A percentile compares a stretch with the other conserved stretches of the same genome.
Conservation (phyloP, 2,329 filamentous ascomycete species). For the Pseudogymnoascus sp. region DNA sequence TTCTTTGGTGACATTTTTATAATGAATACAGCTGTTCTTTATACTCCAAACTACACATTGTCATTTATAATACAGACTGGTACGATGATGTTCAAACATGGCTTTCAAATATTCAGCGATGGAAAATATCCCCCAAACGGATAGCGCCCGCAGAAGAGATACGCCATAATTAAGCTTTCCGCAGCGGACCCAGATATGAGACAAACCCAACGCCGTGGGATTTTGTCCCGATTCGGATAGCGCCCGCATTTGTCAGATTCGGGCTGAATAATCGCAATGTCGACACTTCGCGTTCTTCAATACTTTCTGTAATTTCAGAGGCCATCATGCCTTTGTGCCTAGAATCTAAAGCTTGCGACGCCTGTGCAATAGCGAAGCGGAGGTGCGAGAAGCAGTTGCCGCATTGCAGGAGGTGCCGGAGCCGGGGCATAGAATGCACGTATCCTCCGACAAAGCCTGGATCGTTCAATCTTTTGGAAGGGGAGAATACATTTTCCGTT, state of each 20-base stretch:
- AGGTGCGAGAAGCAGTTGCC: conserved; percentile 15
- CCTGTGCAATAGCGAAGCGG: conserved; percentile 15
- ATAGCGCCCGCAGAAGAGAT: not conserved
- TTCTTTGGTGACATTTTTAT: not conserved
- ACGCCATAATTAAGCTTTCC: not conserved
- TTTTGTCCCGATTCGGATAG: not conserved
- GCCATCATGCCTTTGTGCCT: conserved; percentile 2
- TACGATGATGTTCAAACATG: not conserved
- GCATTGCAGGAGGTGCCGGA: conserved; percentile 11
- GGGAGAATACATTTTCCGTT: not conserved
- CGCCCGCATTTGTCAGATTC: not conserved
- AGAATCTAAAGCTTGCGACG: conserved; percentile 13
- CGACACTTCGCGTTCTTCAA: not conserved
- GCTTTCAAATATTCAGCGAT: not conserved
- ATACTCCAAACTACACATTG: not conserved
- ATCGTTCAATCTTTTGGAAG: not conserved
- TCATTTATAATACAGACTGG: not conserved
- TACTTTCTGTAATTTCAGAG: not conserved
- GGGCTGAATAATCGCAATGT: not conserved
- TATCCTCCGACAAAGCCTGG: conserved; percentile 13
- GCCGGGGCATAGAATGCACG: conserved; percentile 11
- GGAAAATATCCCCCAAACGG: not conserved
- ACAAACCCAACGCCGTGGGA: not conserved
- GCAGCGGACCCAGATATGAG: not conserved
- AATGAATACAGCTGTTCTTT: not conserved